A percentile compares a stretch with the other conserved stretches of the same genome.
Evolutionary conservation across 2,329 filamentous ascomycete species (phyloP).

Genomic region (Rasamsonia emersonii): DNA sequence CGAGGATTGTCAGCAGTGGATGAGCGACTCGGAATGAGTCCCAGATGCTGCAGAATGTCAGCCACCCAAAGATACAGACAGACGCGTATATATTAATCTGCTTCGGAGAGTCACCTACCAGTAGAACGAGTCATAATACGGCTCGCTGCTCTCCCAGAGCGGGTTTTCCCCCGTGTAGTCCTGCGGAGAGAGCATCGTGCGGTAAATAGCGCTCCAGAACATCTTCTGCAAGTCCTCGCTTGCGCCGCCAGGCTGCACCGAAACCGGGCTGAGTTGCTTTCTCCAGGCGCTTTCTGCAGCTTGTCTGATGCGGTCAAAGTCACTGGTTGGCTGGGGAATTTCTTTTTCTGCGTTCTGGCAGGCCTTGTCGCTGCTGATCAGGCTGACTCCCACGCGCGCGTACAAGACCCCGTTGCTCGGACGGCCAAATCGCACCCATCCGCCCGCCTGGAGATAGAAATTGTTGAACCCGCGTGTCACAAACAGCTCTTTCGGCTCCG

Average conservation of each 20-base stretch:
- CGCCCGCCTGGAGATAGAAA: conserved; percentile 47
- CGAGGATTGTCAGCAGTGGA: conserved; percentile 59
- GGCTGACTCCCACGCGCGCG: conserved; percentile 57
- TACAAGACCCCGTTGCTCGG: conserved; percentile 42
- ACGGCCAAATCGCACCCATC: conserved; percentile 52
- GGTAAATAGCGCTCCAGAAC: conserved; percentile 62
- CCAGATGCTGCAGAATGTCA: conserved; percentile 45
- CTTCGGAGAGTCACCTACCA: conserved; percentile 36
- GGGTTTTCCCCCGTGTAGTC: conserved; percentile 67
- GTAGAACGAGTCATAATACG: conserved; percentile 68
- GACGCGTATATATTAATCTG: no score
- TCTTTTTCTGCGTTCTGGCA: conserved; percentile 58
- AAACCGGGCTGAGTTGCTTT: conserved; percentile 45
- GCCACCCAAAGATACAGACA: background rate
- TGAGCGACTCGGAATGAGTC: conserved; percentile 61
- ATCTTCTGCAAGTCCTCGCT: conserved; percentile 38
- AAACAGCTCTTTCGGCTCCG: conserved; percentile 41
- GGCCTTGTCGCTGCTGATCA: conserved; percentile 55
- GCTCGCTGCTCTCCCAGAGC: conserved; percentile 54
- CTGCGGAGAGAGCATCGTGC: conserved; percentile 62
- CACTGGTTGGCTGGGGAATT: conserved; percentile 39
- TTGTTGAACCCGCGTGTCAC: conserved; percentile 50
- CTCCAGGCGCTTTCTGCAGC: conserved; percentile 44
- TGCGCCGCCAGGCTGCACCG: conserved; percentile 45
- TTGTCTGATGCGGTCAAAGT: conserved; percentile 38